These are phyloP conservation scores for Tolypocladium endophyticum DNA, from an alignment of 2,329 filamentous ascomycete genomes.

Conservation along the genomic window DNA sequence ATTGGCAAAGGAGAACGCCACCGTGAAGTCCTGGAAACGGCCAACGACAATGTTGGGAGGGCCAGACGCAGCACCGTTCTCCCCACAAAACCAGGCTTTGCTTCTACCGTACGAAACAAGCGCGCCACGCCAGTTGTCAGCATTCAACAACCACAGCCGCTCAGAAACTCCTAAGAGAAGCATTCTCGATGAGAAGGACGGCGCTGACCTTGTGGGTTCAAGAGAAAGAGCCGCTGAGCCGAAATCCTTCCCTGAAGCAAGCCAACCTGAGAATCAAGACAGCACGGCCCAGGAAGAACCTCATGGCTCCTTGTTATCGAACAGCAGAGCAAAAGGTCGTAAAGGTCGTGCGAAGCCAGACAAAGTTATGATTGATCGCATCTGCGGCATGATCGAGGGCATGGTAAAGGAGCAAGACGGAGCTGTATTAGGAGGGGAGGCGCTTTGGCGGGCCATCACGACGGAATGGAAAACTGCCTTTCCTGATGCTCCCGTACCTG, in stretches of 20 bases:
- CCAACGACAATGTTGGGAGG: neutral
- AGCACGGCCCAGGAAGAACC: neutral
- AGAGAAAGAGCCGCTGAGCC: neutral
- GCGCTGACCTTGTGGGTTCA: neutral
- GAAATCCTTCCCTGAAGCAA: neutral
- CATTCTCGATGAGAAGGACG: neutral
- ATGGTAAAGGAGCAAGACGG: constrained; percentile 25
- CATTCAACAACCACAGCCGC: neutral
- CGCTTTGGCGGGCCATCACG: constrained; percentile 37
- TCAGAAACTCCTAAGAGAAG: neutral
- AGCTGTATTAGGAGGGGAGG: constrained; percentile 39
- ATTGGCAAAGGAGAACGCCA: neutral
- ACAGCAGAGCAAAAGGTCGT: neutral
- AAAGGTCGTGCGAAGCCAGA: neutral
- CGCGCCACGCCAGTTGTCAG: neutral
- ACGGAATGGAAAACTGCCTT: constrained; percentile 33
- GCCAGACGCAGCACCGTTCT: neutral
- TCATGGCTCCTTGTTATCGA: neutral
- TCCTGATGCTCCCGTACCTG: constrained; percentile 27
- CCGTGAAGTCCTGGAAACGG: neutral
- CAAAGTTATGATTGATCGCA: constrained; percentile 5
- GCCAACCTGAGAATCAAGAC: neutral
- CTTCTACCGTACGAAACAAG: neutral
- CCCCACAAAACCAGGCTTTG: neutral
- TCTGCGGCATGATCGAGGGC: constrained; percentile 15